Conservation (phyloP, 257 asterid species). For the Mentha longifolia region DNA sequence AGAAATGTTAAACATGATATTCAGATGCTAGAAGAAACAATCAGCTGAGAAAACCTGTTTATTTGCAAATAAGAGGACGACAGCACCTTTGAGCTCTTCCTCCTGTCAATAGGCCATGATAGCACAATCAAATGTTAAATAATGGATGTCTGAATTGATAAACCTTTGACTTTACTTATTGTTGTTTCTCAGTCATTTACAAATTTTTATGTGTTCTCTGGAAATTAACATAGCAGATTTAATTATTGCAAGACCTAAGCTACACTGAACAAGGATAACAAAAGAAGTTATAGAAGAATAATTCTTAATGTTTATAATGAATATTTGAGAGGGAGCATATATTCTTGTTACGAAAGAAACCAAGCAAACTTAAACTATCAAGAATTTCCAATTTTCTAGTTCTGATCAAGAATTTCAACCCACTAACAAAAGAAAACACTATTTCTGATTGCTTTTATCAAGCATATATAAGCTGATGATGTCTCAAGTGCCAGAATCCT, state of each 20-base stretch:
- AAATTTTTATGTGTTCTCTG: not conserved
- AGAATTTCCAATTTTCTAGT: not conserved
- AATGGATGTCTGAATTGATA: not conserved
- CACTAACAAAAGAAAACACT: not conserved
- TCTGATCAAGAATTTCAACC: not conserved
- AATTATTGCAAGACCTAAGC: not conserved
- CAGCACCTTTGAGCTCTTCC: slow-evolving; percentile 57
- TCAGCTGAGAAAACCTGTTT: slow-evolving; percentile 41
- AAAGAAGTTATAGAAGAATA: not conserved
- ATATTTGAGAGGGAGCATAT: not conserved
- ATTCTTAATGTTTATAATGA: not conserved
- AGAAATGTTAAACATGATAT: not conserved
- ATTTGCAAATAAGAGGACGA: slow-evolving; percentile 52
- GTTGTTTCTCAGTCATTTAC: not conserved
- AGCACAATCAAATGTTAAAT: slow-evolving; percentile 16
- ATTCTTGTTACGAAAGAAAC: not conserved
- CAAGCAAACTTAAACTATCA: not conserved
- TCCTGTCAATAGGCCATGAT: slow-evolving; percentile 41
- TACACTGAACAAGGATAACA: not conserved
- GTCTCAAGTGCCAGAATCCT: not conserved
- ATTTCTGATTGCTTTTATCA: not conserved
- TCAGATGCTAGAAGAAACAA: not conserved
- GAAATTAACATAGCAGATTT: not conserved
- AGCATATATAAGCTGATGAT: slow-evolving; percentile 12
- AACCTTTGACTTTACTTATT: not conserved